Evolutionary conservation across 306 rosid genomes (phyloP), one percentile per base, ranked within the genome.

Genomic region (Cucurbita argyrosperma): DNA sequence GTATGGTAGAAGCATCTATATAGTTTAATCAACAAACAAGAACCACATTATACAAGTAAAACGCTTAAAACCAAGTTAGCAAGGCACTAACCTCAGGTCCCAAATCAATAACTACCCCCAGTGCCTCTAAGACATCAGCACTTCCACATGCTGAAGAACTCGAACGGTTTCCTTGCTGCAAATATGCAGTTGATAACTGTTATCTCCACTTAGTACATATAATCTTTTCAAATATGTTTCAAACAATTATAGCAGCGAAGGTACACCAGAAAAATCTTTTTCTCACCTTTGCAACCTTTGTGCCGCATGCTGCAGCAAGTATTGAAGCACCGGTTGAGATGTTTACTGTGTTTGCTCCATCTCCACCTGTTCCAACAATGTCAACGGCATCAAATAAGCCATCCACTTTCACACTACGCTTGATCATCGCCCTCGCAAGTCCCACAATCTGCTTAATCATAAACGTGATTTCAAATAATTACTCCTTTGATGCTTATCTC

Each of bases 131-230:
- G 50, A 91, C 99, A 43, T 94, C 99, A 52, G 96, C 99, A 84
- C 99, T 94, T 79, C 99, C 99, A 81, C 99, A 91, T 0, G 97
- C 92, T 3, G 99, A 94, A 68, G 97, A 91, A 83, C 97, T 94
- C 9, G 96, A 91, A 16, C 97, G 96, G 76, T 39, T 89, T 67
- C 99, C 99, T 89, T 94, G 99, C 99, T 94, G 88, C 79, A 81
- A 82, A 45, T 38, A 51, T 43, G 21, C 67, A 50, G 19, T 53
- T 35, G 50, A 9, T 71, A 66, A 68, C 55, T 46, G 46, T 54
- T 46, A 10, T 9, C 40, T 64, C 51, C 53, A 47, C 26, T 49
- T 4, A n/a, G 13, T 13, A 8, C 42, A 23, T 12, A 47, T 67
- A 68, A 13, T 47, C 23, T 19, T 43, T 43, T 46, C 50, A 16